Conservation (phyloP, 192 early-diverging fungal genomes). For the Gamsiella multidivaricata region DNA sequence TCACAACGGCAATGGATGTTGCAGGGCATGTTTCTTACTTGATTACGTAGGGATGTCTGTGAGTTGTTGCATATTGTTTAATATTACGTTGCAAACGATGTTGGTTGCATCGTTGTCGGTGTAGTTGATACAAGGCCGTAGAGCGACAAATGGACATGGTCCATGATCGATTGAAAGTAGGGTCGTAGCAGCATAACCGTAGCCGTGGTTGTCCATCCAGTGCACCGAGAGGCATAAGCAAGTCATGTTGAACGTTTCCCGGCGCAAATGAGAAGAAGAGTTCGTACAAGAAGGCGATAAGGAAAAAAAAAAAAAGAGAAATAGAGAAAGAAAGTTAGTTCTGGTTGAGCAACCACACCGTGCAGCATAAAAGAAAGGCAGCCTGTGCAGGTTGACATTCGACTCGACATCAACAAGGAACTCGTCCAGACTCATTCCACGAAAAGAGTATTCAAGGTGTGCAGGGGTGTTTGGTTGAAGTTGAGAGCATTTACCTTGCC, state of each 20-base stretch:
- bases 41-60: conserved; percentile 54
- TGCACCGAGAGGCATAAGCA: too few relatives aligned
- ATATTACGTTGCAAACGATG: background rate
- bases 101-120: too few relatives aligned
- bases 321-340: background rate
- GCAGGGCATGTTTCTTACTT: conserved; percentile 19
- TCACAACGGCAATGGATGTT: conserved; percentile 1
- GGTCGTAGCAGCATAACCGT: too few relatives aligned
- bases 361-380: conserved; percentile 8
- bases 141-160: background rate
- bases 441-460: too few relatives aligned
- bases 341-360: conserved; percentile 3
- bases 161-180: background rate
- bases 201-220: too few relatives aligned
- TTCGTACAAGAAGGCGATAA: background rate
- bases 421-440: background rate
- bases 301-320: background rate
- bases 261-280: too few relatives aligned
- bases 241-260: too few relatives aligned
- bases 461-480: too few relatives aligned
- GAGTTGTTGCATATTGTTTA: background rate
- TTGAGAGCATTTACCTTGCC: conserved; percentile 57
- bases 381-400: too few relatives aligned
- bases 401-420: too few relatives aligned
- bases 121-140: conserved; percentile 1